These are phyloP conservation scores for Larix kaempferi DNA, from an alignment of 75 land plant species.

Conservation along the genomic window DNA sequence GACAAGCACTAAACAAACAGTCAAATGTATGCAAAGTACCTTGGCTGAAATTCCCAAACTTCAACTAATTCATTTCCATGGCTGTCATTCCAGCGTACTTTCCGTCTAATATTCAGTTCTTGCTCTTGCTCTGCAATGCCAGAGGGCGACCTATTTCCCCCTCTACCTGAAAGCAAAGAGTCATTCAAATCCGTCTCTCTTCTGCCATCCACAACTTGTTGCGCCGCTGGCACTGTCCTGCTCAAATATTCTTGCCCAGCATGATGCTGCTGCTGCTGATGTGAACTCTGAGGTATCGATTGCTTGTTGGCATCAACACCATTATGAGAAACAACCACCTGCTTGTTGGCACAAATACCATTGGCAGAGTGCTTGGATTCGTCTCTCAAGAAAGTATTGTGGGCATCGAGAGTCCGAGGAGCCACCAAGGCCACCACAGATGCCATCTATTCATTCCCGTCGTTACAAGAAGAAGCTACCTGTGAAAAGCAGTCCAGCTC, in stretches of 20 bases:
- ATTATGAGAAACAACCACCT: not conserved
- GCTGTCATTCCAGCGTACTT: constrained; percentile 5
- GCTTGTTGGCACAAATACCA: not conserved
- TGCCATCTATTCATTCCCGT: constrained; percentile 11
- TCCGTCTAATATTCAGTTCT: not conserved
- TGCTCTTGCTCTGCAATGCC: not conserved
- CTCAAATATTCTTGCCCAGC: not conserved
- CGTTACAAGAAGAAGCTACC: not conserved
- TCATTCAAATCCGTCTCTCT: not conserved
- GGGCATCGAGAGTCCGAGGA: not conserved
- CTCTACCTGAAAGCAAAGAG: not conserved
- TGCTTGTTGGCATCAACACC: not conserved
- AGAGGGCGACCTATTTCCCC: not conserved
- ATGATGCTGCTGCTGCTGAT: not conserved
- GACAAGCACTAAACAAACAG: not conserved
- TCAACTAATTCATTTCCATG: not conserved
- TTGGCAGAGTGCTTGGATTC: not conserved
- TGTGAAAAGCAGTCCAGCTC: not conserved
- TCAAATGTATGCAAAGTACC: not conserved
- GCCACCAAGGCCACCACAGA: constrained; percentile 3
- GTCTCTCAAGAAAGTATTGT: constrained; percentile 3
- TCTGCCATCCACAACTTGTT: not conserved
- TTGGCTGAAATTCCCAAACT: constrained; percentile 11
- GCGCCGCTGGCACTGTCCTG: not conserved
- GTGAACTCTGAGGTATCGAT: not conserved